These are phyloP conservation scores for Plantago coronopus DNA, from an alignment of 305 asterid genomes.

Conservation along the genomic window DNA sequence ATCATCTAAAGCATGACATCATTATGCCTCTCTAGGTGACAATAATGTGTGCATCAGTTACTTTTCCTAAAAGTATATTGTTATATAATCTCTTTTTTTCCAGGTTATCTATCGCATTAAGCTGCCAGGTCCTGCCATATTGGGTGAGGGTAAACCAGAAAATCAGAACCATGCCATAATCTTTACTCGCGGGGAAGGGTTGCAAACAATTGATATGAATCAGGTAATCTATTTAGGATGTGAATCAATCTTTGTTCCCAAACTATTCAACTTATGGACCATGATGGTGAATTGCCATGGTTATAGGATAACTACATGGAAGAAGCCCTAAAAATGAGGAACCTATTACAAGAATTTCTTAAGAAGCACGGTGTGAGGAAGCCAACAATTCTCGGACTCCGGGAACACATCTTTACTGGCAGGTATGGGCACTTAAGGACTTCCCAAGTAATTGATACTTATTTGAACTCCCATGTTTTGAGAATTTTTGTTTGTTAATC, in stretches of 20 bases:
- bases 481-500: slow-evolving; percentile 11
- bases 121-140: slow-evolving; percentile 89
- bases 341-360: slow-evolving; percentile 88
- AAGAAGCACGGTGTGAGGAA: slow-evolving; percentile 79
- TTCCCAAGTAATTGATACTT: not conserved
- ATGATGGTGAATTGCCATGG: slow-evolving; percentile 22
- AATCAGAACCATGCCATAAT: slow-evolving; percentile 97
- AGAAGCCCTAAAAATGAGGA: slow-evolving; percentile 97
- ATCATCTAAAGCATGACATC: too few species aligned
- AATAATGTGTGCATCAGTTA: too few species aligned
- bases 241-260: slow-evolving; percentile 7
- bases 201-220: slow-evolving; percentile 98
- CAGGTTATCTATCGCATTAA: slow-evolving; percentile 92
- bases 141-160: slow-evolving; percentile 99
- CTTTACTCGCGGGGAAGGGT: slow-evolving; percentile 98
- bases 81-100: slow-evolving; percentile 17
- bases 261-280: slow-evolving; percentile 15
- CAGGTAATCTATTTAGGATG: slow-evolving; percentile 47
- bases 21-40: too few species aligned
- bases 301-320: slow-evolving; percentile 93
- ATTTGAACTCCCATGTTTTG: slow-evolving; percentile 14
- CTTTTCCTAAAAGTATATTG: too few species aligned
- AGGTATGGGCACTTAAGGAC: slow-evolving; percentile 47
- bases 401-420: slow-evolving; percentile 98
- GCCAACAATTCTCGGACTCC: slow-evolving; percentile 92